phyloP scores from a whole-genome alignment of 2,329 filamentous ascomycete species.

The Stylonectria norvegica region DNA sequence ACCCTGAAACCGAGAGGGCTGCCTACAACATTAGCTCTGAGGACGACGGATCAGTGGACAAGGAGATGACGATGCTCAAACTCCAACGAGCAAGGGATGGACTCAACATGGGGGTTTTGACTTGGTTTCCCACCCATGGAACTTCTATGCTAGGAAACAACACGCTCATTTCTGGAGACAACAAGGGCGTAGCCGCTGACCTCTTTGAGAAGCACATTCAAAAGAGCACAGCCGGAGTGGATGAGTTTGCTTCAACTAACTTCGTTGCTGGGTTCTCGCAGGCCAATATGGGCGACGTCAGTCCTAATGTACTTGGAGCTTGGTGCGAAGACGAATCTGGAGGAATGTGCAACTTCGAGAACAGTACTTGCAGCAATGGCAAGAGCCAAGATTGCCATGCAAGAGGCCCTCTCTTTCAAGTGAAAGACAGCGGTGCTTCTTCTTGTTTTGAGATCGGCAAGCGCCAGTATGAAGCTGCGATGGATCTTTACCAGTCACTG shows the following conservation, averaged over 20 bases:
- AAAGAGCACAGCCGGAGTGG: conserved; percentile 46
- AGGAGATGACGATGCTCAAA: conserved; percentile 71
- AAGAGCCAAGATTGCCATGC: conserved; percentile 66
- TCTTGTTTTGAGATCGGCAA: conserved; percentile 74
- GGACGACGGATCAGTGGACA: conserved; percentile 57
- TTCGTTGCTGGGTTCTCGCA: conserved; percentile 92
- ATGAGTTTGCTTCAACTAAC: conserved; percentile 49
- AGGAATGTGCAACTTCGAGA: conserved; percentile 64
- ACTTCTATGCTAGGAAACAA: conserved; percentile 90
- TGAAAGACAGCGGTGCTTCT: conserved; percentile 66
- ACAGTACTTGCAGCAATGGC: conserved; percentile 73
- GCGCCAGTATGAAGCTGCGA: conserved; percentile 61
- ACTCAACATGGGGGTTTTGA: conserved; percentile 75
- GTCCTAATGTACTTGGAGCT: conserved; percentile 78
- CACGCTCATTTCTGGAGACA: conserved; percentile 83
- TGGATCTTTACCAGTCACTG: conserved; percentile 48
- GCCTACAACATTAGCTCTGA: conserved; percentile 50
- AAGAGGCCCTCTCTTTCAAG: conserved; percentile 63
- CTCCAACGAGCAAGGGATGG: conserved; percentile 69
- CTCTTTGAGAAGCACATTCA: conserved; percentile 72
- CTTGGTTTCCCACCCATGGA: conserved; percentile 88
- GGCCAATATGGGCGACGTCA: conserved; percentile 85
- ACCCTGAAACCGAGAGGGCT: conserved; percentile 68
- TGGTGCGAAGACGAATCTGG: conserved; percentile 82
- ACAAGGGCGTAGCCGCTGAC: conserved; percentile 85